Evolutionary conservation across 257 asterid species (phyloP).

Genomic region (Cynanchum wilfordii): DNA sequence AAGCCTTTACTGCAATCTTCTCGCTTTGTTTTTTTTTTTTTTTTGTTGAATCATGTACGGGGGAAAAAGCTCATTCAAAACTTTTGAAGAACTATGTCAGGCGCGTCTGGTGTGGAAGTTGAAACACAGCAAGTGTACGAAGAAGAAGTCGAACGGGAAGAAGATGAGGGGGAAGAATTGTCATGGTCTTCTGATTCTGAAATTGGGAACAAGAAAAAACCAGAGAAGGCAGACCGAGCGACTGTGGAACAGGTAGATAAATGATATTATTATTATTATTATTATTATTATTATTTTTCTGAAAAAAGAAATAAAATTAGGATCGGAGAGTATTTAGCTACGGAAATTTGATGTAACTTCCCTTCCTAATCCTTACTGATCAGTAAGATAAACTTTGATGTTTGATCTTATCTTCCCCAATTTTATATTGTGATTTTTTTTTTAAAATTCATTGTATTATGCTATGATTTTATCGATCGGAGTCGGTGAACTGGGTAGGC

Average conservation of each 20-base stretch:
- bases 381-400: background rate
- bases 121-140: conserved; percentile 20
- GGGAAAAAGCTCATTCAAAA: background rate
- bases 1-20: no score
- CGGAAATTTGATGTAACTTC: background rate
- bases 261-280: background rate
- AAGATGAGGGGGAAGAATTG: conserved; percentile 48
- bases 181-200: conserved; percentile 71
- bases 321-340: background rate
- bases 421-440: no score
- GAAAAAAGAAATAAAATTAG: no score
- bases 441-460: no score
- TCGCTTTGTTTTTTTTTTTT: no score
- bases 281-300: background rate
- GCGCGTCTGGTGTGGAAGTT: background rate
- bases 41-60: no score
- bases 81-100: background rate
- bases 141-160: conserved; percentile 29
- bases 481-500: background rate
- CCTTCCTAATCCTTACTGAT: background rate
- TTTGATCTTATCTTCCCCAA: background rate
- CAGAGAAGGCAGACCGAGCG: conserved; percentile 96
- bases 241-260: conserved; percentile 84
- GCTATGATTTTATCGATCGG: background rate
- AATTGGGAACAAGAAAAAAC: conserved; percentile 68